Evolutionary conservation across 1,284 basidiomycete species (phyloP), one percentile per base, ranked within the genome.

Genomic region (Sanguinoderma infundibulare): DNA sequence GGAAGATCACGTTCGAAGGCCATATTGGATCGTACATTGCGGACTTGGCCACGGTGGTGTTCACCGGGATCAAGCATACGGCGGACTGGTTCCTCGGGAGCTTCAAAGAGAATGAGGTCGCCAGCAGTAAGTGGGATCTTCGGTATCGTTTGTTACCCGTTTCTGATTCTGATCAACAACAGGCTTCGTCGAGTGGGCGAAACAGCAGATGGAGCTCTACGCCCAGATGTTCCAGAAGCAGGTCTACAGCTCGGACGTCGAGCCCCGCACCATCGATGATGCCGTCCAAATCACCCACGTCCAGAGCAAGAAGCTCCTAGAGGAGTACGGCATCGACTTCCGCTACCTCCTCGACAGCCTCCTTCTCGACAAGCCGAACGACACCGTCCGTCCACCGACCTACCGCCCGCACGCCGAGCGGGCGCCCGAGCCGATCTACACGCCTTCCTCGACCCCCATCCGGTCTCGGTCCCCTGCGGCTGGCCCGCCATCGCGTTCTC

Each of bases 21-120:
- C 90, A 97, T 69, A 85, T 94, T n/a, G 84, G 84, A 5, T 81
- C 89, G 54, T 96, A 92, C 67, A 82, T 96, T 53, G 88, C 87
- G 17, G 91, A 96, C 70, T 79, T 97, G 42, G 87, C 92, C 0
- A 82, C 94, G 56, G 91, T 97, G 0, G 85, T 90, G 62, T 97
- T 97, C 70, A 95, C 93, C 0, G 86, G 91, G 7, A 91, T 97
- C 75, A 96, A 95, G 74, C 94, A 99, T 73, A 98, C 96, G 1
- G 93, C 93, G 42, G 97, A 99, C 75, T 99, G 97, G 98, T 99
- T 95, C 76, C 84, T 98, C 72, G 90, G 90, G 1, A 96, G 95
- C 52, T 99, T 98, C 77, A 94, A 91, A 75, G 96, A 98, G 74
- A 95, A 96, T 71, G 89, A 93, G 63, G 94, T 96, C 71, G 93